Evolutionary conservation across 164 flowering plant species (phyloP).

Genomic region (Kalanchoe fedtschenkoi): DNA sequence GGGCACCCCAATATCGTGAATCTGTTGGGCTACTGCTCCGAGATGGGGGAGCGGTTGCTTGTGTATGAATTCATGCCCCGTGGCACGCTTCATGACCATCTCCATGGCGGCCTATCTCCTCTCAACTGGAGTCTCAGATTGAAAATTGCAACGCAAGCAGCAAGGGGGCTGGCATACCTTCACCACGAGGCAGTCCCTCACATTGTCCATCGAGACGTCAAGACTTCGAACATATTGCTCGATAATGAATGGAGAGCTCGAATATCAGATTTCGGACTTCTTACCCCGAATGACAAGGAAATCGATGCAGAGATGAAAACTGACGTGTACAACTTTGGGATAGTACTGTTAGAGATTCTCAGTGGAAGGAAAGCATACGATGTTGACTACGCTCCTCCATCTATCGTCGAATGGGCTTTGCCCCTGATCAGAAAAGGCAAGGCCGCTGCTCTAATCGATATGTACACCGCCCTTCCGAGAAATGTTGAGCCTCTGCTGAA

Average conservation of each 20-base stretch:
- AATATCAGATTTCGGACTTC: constrained; percentile 59
- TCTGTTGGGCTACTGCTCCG: constrained; percentile 67
- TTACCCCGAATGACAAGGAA: constrained; percentile 35
- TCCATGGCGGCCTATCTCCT: constrained; percentile 63
- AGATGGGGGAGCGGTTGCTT: constrained; percentile 77
- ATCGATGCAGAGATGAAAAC: constrained; percentile 23
- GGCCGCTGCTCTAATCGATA: constrained; percentile 70
- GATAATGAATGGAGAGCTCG: constrained; percentile 69
- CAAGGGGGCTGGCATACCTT: constrained; percentile 73
- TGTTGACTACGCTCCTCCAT: constrained; percentile 46
- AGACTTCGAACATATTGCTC: constrained; percentile 63
- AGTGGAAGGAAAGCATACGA: constrained; percentile 82
- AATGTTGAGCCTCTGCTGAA: constrained; percentile 75
- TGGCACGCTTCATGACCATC: constrained; percentile 73
- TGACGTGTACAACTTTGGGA: constrained; percentile 68
- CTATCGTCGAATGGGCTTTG: constrained; percentile 68
- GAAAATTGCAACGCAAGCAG: constrained; percentile 57
- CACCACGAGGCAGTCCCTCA: constrained; percentile 55
- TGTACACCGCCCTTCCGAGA: constrained; percentile 53
- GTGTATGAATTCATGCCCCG: constrained; percentile 81
- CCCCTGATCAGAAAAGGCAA: constrained; percentile 61
- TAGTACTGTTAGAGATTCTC: constrained; percentile 68
- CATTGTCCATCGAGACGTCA: constrained; percentile 55
- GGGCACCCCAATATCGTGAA: constrained; percentile 70
- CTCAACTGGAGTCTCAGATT: constrained; percentile 55